Evolutionary conservation across 2,329 filamentous ascomycete genomes (phyloP).

Genomic region (Hirsutella minnesotensis): DNA sequence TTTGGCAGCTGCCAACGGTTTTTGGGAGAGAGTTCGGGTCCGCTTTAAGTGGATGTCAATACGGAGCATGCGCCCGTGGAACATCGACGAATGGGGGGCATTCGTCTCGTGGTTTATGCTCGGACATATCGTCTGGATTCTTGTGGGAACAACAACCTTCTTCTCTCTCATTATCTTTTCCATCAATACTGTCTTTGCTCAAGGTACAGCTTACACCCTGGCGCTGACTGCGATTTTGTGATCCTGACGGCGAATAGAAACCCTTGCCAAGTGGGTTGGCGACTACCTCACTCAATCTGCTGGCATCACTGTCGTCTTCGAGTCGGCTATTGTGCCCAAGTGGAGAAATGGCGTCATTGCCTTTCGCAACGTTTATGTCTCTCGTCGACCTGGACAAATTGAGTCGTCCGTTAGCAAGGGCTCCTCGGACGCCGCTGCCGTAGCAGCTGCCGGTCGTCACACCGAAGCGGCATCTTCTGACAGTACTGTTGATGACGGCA

Average conservation of each 20-base stretch:
- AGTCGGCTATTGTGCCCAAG: slow-evolving; percentile 92
- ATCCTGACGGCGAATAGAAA: slow-evolving; percentile 46
- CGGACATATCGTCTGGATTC: slow-evolving; percentile 86
- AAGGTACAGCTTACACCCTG: slow-evolving; percentile 44
- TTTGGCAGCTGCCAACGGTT: slow-evolving; percentile 79
- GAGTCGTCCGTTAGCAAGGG: slow-evolving; percentile 83
- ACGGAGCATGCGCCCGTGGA: slow-evolving; percentile 85
- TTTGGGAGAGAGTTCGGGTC: slow-evolving; percentile 81
- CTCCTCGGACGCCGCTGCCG: slow-evolving; percentile 76
- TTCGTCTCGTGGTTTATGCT: slow-evolving; percentile 90
- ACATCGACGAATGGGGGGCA: slow-evolving; percentile 89
- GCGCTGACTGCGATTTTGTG: background rate
- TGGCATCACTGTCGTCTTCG: slow-evolving; percentile 87
- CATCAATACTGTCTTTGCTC: slow-evolving; percentile 93
- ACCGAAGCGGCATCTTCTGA: slow-evolving; percentile 19
- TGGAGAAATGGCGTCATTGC: slow-evolving; percentile 94
- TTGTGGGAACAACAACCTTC: slow-evolving; percentile 96
- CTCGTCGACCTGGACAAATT: slow-evolving; percentile 72
- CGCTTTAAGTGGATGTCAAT: slow-evolving; percentile 98
- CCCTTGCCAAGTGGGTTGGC: slow-evolving; percentile 81
- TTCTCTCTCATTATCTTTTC: slow-evolving; percentile 83
- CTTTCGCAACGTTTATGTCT: slow-evolving; percentile 94
- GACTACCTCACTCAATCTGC: slow-evolving; percentile 93
- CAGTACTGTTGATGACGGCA: slow-evolving; percentile 63
- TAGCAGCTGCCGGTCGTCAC: slow-evolving; percentile 61